Evolutionary conservation across 2,329 filamentous ascomycete species (phyloP).

Genomic region (Epichloe amarillans): DNA sequence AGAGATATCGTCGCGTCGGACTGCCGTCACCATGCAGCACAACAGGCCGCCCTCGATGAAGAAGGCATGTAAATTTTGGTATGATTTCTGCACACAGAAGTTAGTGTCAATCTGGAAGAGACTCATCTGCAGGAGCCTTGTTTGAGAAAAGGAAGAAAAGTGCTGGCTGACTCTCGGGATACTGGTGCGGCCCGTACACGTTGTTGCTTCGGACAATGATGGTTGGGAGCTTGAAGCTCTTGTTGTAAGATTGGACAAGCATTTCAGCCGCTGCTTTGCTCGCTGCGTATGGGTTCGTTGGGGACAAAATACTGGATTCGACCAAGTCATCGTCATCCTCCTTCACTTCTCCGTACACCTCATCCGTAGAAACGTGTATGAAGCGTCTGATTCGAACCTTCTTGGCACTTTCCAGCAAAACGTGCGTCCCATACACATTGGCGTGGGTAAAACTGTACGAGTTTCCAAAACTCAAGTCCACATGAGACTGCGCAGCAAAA

Average conservation of each 20-base stretch:
- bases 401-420: conserved; percentile 63
- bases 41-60: conserved; percentile 52
- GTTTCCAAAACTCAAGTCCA: conserved; percentile 72
- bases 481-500: conserved; percentile 76
- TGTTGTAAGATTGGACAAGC: conserved; percentile 76
- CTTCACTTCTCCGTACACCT: conserved; percentile 72
- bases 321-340: conserved; percentile 57
- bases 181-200: conserved; percentile 75
- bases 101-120: neutral
- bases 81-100: conserved; percentile 53
- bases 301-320: conserved; percentile 61
- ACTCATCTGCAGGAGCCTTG: neutral
- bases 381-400: conserved; percentile 59
- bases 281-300: conserved; percentile 71
- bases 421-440: conserved; percentile 76
- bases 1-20: conserved; percentile 63
- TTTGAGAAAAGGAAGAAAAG: neutral
- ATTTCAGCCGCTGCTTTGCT: conserved; percentile 75
- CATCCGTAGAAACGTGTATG: conserved; percentile 73
- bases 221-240: conserved; percentile 66
- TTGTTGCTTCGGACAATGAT: conserved; percentile 77
- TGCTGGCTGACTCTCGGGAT: conserved; percentile 58
- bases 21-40: conserved; percentile 66
- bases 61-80: conserved; percentile 64
- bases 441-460: conserved; percentile 70